Base-by-base conservation (phyloP, 495 filamentous ascomycete species). In the Daldinia childiae region DNA sequence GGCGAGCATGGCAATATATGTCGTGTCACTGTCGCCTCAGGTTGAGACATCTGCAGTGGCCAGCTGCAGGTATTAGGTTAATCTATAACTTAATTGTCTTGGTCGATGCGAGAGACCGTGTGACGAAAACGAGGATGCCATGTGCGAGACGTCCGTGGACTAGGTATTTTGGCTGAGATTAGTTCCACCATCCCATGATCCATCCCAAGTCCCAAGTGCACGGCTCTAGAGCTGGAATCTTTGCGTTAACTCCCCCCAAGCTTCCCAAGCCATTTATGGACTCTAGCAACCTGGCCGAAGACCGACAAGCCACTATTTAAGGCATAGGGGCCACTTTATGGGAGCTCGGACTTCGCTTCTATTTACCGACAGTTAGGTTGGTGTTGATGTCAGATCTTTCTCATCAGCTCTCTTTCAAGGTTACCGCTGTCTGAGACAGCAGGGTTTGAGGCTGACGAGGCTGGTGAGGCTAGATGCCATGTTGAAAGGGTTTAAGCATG, bases 111-210 rank as follows among this genome's bases (percentile, higher is more conserved):
- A 65, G 54, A 48, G 43, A 43, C 55, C 24, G 64, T 68, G 57
- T 62, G 62, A 66, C 66, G 51, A 69, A 73, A 66, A 73, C 51
- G 65, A 58, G 62, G 61, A 48, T 73, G 71, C 71, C 71, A 73
- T 73, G 71, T 73, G 71, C 50, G 51, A 43, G 58, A 32, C 50
- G 56, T 29, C n/a, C 26, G 60, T 41, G 34, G 19, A 58, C n/a
- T 50, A 26, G 1, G 26, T 26, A 57, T 52, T 32, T 58, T 66
- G 51, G 41, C 62, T 57, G 45, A 30, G 36, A 51, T 54, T 68
- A 54, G 62, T 48, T 64, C 9, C 26, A 52, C 19, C 43, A 21
- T 48, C 7, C 7, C 19, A 21, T 45, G n/a, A 21, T 21, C 41
- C 41, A 17, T 45, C 43, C 4, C 19, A 17, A 24, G 32, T 68